Base-by-base conservation (phyloP, 1,139 yeast genomes). In the Zygotorulaspora mrakii region DNA sequence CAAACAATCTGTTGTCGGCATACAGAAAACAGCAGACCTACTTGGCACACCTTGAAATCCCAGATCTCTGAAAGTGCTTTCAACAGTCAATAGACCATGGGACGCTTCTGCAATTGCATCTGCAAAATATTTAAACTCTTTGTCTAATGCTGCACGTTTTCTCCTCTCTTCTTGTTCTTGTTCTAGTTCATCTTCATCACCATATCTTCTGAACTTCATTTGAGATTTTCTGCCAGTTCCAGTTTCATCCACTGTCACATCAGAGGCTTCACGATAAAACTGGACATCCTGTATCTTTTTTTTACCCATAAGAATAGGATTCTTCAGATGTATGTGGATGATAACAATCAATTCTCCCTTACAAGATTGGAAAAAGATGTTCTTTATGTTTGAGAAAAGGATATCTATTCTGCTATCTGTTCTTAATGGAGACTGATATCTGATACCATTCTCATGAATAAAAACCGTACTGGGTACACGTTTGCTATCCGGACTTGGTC, bases 31-130 rank as follows among this genome's bases (percentile, higher is more conserved):
- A 13, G 95, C 85, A 6, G 96, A 85, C 58, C 98, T 77, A 65
- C 83, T 85, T 26, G 98, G 98, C 14, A 91, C 98, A 74, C 98
- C 99, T 52, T 81, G 87, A 75, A 91, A 91, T 21, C 97, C 99
- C 42, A 94, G 74, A 59, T 94, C 98, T 61, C 96, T 77, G 69
- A 91, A 87, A 33, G 99, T 97, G 36, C 87, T 77, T 65, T 91
- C 98, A 43, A 94, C 80, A 54, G 89, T 96, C 29, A 89, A 71
- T 50, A 79, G 65, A 21, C 91, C 91, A 55, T 78, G 74, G 1
- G 95, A 80, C 1, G 94, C 84, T 52, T 87, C 96, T 5, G 95
- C 82, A 54, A 91, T 89, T 47, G 82, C 76, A 64, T 91, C 97
- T 20, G 94, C 91, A 70, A 88, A 94, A 37, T 76, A 73, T 64